These are phyloP conservation scores for Pseudohalonectria lignicola DNA, from an alignment of 2,329 filamentous ascomycete genomes.

Conservation along the genomic window DNA sequence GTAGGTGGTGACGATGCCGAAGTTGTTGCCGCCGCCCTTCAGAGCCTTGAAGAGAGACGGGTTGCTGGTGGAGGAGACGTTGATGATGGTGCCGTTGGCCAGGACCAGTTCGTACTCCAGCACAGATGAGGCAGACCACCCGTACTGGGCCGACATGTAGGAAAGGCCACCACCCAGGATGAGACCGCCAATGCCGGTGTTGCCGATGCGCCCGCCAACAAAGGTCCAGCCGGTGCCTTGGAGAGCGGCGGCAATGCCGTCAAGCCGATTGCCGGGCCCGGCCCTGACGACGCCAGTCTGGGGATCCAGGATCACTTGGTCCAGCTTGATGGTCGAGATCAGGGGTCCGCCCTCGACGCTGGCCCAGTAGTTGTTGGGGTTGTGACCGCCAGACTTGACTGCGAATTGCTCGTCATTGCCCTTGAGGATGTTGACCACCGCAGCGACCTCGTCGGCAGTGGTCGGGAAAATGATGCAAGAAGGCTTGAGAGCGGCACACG, in stretches of 20 bases:
- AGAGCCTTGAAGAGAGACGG: slow-evolving; percentile 27
- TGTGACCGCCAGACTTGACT: slow-evolving; percentile 37
- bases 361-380: slow-evolving; percentile 28
- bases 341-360: slow-evolving; percentile 28
- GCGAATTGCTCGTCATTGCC: slow-evolving; percentile 26
- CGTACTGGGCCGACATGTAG: slow-evolving; percentile 15
- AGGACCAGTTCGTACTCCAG: slow-evolving; percentile 27
- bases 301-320: slow-evolving; percentile 18
- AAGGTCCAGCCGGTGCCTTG: slow-evolving; percentile 18
- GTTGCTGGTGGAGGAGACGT: slow-evolving; percentile 19
- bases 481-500: slow-evolving; percentile 9
- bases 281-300: slow-evolving; percentile 21
- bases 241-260: slow-evolving; percentile 23
- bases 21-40: slow-evolving; percentile 29
- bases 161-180: slow-evolving; percentile 24
- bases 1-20: slow-evolving; percentile 19
- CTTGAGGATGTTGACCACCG: slow-evolving; percentile 8
- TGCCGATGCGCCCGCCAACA: slow-evolving; percentile 22
- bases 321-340: slow-evolving; percentile 30
- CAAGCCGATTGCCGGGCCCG: slow-evolving; percentile 24
- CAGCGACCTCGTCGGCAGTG: slow-evolving; percentile 8
- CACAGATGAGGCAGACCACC: slow-evolving; percentile 25
- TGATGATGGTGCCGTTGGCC: slow-evolving; percentile 22
- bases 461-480: slow-evolving; percentile 11
- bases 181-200: slow-evolving; percentile 23